Evolutionary conservation across 73 alveolate species (phyloP), one percentile per base, ranked within the genome.

Genomic region (Symbiodinium pilosum): DNA sequence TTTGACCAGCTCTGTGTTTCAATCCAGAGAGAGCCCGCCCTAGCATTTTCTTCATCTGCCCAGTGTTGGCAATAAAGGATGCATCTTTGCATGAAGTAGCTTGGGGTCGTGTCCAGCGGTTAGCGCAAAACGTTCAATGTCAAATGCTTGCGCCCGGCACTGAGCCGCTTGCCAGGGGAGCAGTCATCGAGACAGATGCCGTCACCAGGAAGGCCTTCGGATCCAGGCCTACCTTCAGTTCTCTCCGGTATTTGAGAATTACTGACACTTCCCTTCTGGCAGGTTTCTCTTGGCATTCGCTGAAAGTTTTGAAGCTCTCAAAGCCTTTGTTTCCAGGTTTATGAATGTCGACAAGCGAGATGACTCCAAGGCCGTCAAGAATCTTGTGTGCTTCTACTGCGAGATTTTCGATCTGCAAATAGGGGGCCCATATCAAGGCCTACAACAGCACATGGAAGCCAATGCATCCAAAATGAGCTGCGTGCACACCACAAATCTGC

Each of bases 161-260:
- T 21, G 26, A 54, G 9, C 43, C 34, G 44, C 47, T 34, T 4
- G 83, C 42, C 93, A 86, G 93, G 93, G 93, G 93, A 16, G 93
- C 93, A 2, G 93, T 86, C 54, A 86, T 86, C 18, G 93, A 86
- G 68, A 41, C 93, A 18, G 93, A 86, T 21, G 83, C 81, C 12
- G 94, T 87, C 68, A 87, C 94, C 41, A 75, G 94, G 34, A 87
- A 87, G 41, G 94, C 94, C 14, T 87, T 87, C 32, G 94, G 94
- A 59, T 87, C 94, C 68, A 87, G 94, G 93, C 93, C 28, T 6
- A 51, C 44, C 0, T 14, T 4, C 43, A 28, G 59, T 14, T 47
- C 59, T 9, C 59, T 6, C 14, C 21, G 59, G 59, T 47, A 14
- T 14, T 47, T 47, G 59, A 14, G 59, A 14, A 47, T 6, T 47